These are phyloP conservation scores for Hypoxylon trugodes DNA, from an alignment of 495 filamentous ascomycete species.

Conservation along the genomic window DNA sequence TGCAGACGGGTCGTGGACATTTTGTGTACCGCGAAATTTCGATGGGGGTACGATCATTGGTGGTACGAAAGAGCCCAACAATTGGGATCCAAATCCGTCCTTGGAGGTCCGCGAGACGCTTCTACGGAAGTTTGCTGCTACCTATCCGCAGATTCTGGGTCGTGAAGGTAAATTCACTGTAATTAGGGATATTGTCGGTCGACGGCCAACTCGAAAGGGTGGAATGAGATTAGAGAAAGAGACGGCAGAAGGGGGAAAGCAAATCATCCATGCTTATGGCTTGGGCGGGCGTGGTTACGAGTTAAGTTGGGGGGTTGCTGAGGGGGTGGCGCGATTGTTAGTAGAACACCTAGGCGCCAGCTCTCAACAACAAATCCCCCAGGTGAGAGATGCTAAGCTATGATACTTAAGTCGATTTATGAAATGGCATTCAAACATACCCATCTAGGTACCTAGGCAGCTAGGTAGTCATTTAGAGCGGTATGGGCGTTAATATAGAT, in stretches of 20 bases:
- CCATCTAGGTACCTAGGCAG: background rate
- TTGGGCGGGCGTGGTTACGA: constrained; percentile 68
- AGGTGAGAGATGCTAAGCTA: constrained; percentile 3
- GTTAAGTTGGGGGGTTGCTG: constrained; percentile 58
- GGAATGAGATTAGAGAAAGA: constrained; percentile 57
- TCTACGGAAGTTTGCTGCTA: constrained; percentile 50
- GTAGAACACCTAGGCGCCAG: constrained; percentile 29
- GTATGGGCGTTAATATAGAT: too few species aligned
- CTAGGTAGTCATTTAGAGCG: too few species aligned
- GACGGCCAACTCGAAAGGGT: constrained; percentile 53
- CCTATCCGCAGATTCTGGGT: constrained; percentile 50
- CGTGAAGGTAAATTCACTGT: constrained; percentile 45
- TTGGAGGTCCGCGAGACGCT: constrained; percentile 56
- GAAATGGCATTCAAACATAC: too few species aligned
- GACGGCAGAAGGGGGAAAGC: constrained; percentile 40
- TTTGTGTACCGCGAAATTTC: constrained; percentile 66
- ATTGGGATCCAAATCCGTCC: constrained; percentile 62
- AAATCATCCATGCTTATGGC: constrained; percentile 70
- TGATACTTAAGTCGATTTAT: too few species aligned
- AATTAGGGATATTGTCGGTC: constrained; percentile 55
- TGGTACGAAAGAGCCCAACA: constrained; percentile 66
- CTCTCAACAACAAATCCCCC: background rate
- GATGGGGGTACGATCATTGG: constrained; percentile 70
- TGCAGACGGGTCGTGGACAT: constrained; percentile 66
- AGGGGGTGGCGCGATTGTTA: constrained; percentile 48